Evolutionary conservation across 352 stramenopile genomes (phyloP).

Genomic region (Globisporangium takayamanum): DNA sequence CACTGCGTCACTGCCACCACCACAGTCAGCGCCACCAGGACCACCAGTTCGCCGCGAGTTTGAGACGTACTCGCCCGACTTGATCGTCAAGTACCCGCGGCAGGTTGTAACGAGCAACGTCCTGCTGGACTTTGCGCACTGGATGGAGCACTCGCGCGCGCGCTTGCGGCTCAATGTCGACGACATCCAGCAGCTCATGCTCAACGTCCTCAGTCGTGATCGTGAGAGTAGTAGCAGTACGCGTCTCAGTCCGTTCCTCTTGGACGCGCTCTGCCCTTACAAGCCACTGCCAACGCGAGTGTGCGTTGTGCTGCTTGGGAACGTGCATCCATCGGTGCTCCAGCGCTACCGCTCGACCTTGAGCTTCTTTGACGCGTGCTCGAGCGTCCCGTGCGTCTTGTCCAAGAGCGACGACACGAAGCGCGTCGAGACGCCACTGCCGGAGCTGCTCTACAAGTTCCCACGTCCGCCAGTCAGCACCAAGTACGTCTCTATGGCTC

Average conservation of each 20-base stretch:
- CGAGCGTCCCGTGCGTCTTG: constrained; percentile 59
- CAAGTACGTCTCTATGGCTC: constrained; percentile 26
- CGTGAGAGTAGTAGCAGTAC: constrained; percentile 7
- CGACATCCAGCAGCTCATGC: constrained; percentile 55
- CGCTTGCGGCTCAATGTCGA: constrained; percentile 48
- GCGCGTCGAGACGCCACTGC: constrained; percentile 47
- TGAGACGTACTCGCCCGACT: constrained; percentile 40
- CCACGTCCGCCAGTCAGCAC: constrained; percentile 53
- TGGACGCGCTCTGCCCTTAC: constrained; percentile 40
- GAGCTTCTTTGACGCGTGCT: constrained; percentile 67
- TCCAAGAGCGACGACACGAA: constrained; percentile 51
- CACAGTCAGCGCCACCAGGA: not conserved
- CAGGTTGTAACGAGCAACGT: constrained; percentile 58
- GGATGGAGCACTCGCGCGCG: constrained; percentile 46
- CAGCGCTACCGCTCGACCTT: constrained; percentile 62
- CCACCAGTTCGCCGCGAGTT: constrained; percentile 17
- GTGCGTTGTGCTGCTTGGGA: constrained; percentile 64
- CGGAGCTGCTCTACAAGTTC: constrained; percentile 69
- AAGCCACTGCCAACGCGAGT: constrained; percentile 48
- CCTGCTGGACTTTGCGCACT: constrained; percentile 60
- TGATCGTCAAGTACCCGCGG: constrained; percentile 63
- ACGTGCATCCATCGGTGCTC: constrained; percentile 62
- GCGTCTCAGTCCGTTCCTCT: constrained; percentile 44
- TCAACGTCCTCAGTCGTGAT: constrained; percentile 29
- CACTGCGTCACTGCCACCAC: not conserved